Evolutionary conservation across 768 basidiomycete genomes (phyloP).

Genomic region (Leccinum subtestaceum): DNA sequence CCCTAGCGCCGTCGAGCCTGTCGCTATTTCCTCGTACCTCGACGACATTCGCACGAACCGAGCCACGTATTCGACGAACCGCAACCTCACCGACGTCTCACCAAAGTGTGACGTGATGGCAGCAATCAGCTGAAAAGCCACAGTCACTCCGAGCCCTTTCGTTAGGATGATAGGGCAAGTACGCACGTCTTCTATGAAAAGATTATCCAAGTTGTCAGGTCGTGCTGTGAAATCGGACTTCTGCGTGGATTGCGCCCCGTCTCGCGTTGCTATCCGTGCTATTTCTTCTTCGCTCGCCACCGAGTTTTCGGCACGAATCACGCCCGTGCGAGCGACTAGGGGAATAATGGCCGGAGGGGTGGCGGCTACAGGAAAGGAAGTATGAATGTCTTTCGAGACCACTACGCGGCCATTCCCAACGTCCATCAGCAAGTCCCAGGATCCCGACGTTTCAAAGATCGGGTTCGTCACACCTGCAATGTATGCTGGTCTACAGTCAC

Average conservation of each 20-base stretch:
- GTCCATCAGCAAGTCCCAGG: constrained; percentile 94
- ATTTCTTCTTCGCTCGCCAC: constrained; percentile 68
- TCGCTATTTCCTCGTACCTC: constrained; percentile 82
- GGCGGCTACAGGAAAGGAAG: constrained; percentile 46
- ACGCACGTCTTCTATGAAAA: constrained; percentile 93
- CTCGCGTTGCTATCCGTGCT: constrained; percentile 46
- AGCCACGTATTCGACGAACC: constrained; percentile 85
- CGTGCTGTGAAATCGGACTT: constrained; percentile 57
- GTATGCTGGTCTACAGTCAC: constrained; percentile 69
- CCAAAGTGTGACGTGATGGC: constrained; percentile 93
- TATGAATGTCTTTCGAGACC: constrained; percentile 81
- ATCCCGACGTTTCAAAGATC: constrained; percentile 82
- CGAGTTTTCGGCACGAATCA: constrained; percentile 63
- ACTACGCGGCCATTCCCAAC: constrained; percentile 83
- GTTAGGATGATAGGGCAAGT: not conserved
- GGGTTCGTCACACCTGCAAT: constrained; percentile 98
- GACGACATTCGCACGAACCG: constrained; percentile 90
- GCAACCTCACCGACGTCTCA: constrained; percentile 80
- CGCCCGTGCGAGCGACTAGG: constrained; percentile 53
- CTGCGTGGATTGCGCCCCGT: constrained; percentile 50
- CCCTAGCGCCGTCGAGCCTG: constrained; percentile 73
- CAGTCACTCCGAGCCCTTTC: not conserved
- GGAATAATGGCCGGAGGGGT: constrained; percentile 43
- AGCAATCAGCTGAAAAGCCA: constrained; percentile 53
- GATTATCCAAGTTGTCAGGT: constrained; percentile 65